Conservation (phyloP, 345 rosid species). For the Sonneratia caseolaris region DNA sequence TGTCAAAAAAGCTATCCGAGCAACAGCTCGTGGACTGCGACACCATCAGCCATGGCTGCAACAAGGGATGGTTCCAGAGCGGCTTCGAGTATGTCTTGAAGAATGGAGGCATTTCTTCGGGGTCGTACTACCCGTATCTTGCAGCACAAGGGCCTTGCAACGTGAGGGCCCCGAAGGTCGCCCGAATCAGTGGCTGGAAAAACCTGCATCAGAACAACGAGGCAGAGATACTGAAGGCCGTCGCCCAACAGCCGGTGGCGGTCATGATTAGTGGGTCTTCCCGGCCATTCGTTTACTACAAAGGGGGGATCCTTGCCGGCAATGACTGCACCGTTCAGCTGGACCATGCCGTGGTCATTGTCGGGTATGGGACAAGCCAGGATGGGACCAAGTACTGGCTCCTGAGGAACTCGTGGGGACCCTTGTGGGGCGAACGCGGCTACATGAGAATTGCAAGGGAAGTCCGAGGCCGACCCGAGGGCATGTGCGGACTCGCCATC, state of each 20-base stretch:
- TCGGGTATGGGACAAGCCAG: too few relatives aligned
- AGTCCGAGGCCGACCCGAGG: too few relatives aligned
- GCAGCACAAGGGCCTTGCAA: slow-evolving; percentile 19
- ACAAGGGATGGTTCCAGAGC: slow-evolving; percentile 22
- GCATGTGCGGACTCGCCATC: too few relatives aligned
- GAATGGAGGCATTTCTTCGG: slow-evolving; percentile 24
- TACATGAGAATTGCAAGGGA: too few relatives aligned
- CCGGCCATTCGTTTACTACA: slow-evolving; percentile 18
- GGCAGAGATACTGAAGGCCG: slow-evolving; percentile 39
- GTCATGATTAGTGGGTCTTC: slow-evolving; percentile 22
- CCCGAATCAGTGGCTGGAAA: slow-evolving; percentile 32
- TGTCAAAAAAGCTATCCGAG: slow-evolving; percentile 33
- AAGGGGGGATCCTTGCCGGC: slow-evolving; percentile 26
- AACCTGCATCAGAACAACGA: slow-evolving; percentile 30
- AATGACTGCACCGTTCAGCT: not conserved
- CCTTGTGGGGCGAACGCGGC: too few relatives aligned
- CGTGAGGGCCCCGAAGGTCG: slow-evolving; percentile 1
- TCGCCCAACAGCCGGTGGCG: slow-evolving; percentile 50
- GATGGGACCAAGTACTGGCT: too few relatives aligned
- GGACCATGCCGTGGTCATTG: too few relatives aligned
- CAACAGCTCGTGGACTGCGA: slow-evolving; percentile 56
- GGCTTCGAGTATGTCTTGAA: slow-evolving; percentile 23
- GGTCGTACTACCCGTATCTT: slow-evolving; percentile 21
- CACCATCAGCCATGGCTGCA: slow-evolving; percentile 31
- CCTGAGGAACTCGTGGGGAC: too few relatives aligned